Conservation (phyloP, 208 protist species). For the Acanthamoeba royreba region DNA sequence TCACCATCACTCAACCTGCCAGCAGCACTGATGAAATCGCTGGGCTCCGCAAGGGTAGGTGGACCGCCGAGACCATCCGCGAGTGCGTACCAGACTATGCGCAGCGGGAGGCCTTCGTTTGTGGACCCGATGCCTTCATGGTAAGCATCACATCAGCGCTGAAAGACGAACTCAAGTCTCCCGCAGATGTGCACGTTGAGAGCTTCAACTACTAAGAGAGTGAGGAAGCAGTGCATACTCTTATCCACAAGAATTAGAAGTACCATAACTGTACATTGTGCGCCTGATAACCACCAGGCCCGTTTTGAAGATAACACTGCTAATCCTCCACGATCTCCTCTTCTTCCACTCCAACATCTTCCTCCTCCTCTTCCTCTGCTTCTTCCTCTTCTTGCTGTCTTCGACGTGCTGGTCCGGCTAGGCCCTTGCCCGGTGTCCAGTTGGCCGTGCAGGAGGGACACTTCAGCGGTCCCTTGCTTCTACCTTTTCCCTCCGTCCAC, state of each 20-base stretch:
- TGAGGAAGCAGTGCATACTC: too few relatives aligned
- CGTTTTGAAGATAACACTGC: too few relatives aligned
- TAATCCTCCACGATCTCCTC: neutral
- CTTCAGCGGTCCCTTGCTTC: neutral
- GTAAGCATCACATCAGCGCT: neutral
- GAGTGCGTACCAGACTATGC: neutral
- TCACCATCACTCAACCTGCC: neutral
- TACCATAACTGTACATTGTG: too few relatives aligned
- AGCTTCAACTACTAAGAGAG: neutral
- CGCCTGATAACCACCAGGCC: too few relatives aligned
- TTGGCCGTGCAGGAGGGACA: neutral
- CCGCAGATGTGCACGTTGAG: neutral
- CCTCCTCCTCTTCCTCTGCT: neutral
- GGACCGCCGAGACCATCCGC: neutral
- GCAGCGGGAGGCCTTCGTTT: neutral
- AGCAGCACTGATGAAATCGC: neutral
- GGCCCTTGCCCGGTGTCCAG: neutral
- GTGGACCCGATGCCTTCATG: conserved; percentile 45
- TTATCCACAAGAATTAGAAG: too few relatives aligned
- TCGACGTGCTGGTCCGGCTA: neutral
- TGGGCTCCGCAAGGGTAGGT: neutral
- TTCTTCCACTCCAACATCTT: neutral
- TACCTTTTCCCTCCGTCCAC: neutral
- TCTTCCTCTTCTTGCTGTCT: neutral
- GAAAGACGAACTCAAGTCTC: neutral